Evolutionary conservation across 768 basidiomycete species (phyloP), one percentile per base, ranked within the genome.

Genomic region (Omphalotus guepiniiformis): DNA sequence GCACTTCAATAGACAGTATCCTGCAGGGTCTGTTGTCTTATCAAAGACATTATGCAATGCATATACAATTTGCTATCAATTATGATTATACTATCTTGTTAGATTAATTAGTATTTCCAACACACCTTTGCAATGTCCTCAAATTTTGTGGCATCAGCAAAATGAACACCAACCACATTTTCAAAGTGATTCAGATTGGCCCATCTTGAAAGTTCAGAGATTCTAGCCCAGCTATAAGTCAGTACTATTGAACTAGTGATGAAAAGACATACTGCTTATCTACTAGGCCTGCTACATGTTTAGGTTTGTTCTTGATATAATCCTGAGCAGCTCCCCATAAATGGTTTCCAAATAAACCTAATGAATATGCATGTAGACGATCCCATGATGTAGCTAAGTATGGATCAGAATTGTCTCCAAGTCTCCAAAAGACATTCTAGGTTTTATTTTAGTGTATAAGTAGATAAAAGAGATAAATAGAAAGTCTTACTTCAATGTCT

Each of bases 111-210:
- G n/a, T n/a, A n/a, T n/a, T n/a, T n/a, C n/a, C n/a, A n/a, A n/a
- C n/a, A n/a, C n/a, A n/a, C n/a, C n/a, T n/a, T n/a, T n/a, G n/a
- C n/a, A n/a, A n/a, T n/a, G n/a, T n/a, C n/a, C n/a, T n/a, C n/a
- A n/a, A n/a, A n/a, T n/a, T n/a, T n/a, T n/a, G n/a, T n/a, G n/a
- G n/a, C n/a, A n/a, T n/a, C n/a, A n/a, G n/a, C n/a, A n/a, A n/a
- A n/a, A n/a, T n/a, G n/a, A n/a, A n/a, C n/a, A n/a, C n/a, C n/a
- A n/a, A n/a, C n/a, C n/a, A n/a, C 27, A 4, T 53, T 18, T n/a
- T n/a, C n/a, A 41, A 70, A 68, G 23, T 63, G 63, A 25, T 59
- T 55, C 3, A 70, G 41, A 2, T 49, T 46, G 6, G 49, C 15
- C 68, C 68, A 70, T 6, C 29, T 21, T 3, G 46, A 22, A 34